These are phyloP conservation scores for Chalciporus pseudorubinellus DNA, from an alignment of 768 basidiomycete species.

Conservation along the genomic window DNA sequence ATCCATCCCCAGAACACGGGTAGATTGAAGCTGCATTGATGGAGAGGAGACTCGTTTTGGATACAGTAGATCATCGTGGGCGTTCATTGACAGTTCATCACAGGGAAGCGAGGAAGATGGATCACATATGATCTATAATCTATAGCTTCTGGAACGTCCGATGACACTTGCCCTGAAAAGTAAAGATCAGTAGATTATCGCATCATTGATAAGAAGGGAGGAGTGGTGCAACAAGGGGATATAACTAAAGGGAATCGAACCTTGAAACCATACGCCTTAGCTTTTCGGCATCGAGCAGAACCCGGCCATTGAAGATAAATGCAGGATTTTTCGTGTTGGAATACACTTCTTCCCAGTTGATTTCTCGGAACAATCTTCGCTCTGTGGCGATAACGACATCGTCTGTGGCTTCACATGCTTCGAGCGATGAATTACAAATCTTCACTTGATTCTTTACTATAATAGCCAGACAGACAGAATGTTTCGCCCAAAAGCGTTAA, in stretches of 20 bases:
- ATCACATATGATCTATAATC: too few relatives aligned
- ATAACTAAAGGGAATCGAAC: constrained; percentile 30
- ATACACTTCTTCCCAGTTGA: constrained; percentile 90
- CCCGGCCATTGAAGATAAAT: constrained; percentile 91
- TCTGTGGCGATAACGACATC: constrained; percentile 96
- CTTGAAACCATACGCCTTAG: constrained; percentile 89
- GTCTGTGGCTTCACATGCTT: constrained; percentile 86
- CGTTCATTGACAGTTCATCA: too few relatives aligned
- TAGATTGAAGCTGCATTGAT: too few relatives aligned
- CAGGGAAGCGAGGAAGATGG: too few relatives aligned
- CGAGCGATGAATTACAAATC: constrained; percentile 72
- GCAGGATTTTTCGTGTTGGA: constrained; percentile 95
- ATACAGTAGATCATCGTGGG: too few relatives aligned
- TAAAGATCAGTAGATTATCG: too few relatives aligned
- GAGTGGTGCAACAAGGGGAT: too few relatives aligned
- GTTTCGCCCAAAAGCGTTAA: background rate
- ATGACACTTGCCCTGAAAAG: too few relatives aligned
- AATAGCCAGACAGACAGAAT: background rate
- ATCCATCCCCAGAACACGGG: too few relatives aligned
- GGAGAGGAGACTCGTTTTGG: too few relatives aligned
- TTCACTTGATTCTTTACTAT: constrained; percentile 87
- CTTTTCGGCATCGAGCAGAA: constrained; percentile 79
- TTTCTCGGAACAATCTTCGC: constrained; percentile 93
- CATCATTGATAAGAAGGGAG: too few relatives aligned
- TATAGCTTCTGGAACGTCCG: too few relatives aligned